These are phyloP conservation scores for Albatrellus ellisii DNA, from an alignment of 768 basidiomycete species.

Conservation along the genomic window DNA sequence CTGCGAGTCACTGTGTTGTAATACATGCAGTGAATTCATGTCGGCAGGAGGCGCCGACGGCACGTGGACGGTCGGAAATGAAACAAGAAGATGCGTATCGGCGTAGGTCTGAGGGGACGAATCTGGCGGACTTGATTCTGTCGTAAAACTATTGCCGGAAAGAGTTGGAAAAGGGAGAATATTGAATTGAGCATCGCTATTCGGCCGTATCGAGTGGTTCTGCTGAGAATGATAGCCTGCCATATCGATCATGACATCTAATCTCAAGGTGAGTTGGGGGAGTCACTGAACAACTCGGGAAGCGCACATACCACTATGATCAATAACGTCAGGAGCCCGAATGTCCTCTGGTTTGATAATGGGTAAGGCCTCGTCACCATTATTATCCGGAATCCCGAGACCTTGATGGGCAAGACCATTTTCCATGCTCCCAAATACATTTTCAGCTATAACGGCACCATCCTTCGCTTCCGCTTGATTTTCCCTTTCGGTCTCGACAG, in stretches of 20 bases:
- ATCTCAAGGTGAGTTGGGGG: neutral
- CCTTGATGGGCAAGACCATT: conserved; percentile 10
- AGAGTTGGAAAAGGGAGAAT: no score
- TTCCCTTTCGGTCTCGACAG: conserved; percentile 17
- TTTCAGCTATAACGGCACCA: conserved; percentile 3
- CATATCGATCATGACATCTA: conserved; percentile 72
- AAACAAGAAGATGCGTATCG: conserved; percentile 20
- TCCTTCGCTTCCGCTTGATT: conserved; percentile 18
- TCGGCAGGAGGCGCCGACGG: conserved; percentile 54
- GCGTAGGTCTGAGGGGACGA: conserved; percentile 13
- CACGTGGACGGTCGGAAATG: conserved; percentile 29
- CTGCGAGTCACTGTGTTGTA: neutral
- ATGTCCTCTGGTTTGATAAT: conserved; percentile 27
- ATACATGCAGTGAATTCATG: conserved; percentile 4
- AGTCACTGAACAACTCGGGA: neutral
- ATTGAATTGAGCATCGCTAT: no score
- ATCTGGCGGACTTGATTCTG: no score
- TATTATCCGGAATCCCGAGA: neutral
- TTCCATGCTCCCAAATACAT: conserved; percentile 13
- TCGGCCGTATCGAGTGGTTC: no score
- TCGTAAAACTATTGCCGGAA: no score
- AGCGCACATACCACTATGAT: conserved; percentile 5
- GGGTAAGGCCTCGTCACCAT: conserved; percentile 39
- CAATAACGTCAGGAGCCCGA: conserved; percentile 34
- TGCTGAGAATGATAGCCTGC: conserved; percentile 59